Percentiles rank a stretch among this genome's conserved stretches.
Conservation (phyloP, 306 rosid genomes). For the Oemleria cerasiformis region DNA sequence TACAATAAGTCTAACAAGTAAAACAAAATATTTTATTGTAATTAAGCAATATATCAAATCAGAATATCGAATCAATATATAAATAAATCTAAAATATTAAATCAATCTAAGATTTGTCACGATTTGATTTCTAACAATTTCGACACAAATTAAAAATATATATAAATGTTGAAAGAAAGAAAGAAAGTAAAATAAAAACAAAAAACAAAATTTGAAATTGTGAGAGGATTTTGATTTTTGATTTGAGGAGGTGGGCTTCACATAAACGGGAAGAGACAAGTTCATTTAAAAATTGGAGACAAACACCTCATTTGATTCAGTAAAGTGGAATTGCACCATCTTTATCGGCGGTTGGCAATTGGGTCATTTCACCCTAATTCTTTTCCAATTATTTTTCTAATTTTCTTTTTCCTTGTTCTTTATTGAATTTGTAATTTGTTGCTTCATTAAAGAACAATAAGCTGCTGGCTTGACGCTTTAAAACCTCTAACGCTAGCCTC, state of each 20-base stretch:
- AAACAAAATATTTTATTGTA: too few species aligned
- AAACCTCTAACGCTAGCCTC: slow-evolving; percentile 12
- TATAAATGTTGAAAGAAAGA: too few species aligned
- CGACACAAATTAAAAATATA: too few species aligned
- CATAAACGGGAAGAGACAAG: slow-evolving; percentile 13
- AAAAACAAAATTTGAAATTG: background rate
- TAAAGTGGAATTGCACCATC: slow-evolving; percentile 33
- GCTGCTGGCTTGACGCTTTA: slow-evolving; percentile 27
- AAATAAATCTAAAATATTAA: too few species aligned
- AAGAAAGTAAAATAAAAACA: background rate
- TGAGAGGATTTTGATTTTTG: background rate
- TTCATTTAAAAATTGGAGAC: slow-evolving; percentile 17
- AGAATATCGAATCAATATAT: too few species aligned
- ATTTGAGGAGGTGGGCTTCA: background rate
- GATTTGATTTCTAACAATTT: too few species aligned
- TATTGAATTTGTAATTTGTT: background rate
- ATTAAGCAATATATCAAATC: too few species aligned
- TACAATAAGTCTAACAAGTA: too few species aligned
- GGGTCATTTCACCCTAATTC: slow-evolving; percentile 43
- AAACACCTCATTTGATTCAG: slow-evolving; percentile 32
- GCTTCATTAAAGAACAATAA: slow-evolving; percentile 13
- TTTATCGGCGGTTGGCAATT: slow-evolving; percentile 62
- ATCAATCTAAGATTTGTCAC: too few species aligned
- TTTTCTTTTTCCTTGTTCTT: background rate
- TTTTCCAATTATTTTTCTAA: background rate